A percentile compares a stretch with the other conserved stretches of the same genome.
These are phyloP conservation scores for Zygoascus tannicola DNA, from an alignment of 805 yeast genomes.

Conservation along the genomic window DNA sequence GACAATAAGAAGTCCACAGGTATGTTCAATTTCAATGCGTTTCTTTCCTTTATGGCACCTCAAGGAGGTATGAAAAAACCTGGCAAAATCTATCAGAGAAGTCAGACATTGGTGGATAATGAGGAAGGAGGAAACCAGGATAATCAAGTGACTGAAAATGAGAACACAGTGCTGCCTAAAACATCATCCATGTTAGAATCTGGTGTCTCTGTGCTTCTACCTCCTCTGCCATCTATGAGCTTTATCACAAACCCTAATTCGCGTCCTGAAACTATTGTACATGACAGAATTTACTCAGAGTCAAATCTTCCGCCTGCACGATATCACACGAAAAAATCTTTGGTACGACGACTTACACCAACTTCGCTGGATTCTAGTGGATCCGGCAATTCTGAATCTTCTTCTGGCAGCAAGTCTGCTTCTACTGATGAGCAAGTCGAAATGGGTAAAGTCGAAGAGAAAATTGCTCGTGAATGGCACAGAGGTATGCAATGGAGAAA, in stretches of 20 bases:
- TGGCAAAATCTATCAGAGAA: constrained; percentile 21
- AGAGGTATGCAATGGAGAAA: constrained; percentile 80
- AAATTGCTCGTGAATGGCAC: constrained; percentile 85
- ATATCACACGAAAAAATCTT: constrained; percentile 13
- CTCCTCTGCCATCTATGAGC: constrained; percentile 66
- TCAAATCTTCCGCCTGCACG: constrained; percentile 54
- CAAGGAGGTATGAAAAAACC: constrained; percentile 21
- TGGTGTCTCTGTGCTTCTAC: constrained; percentile 65
- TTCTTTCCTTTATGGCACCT: constrained; percentile 25
- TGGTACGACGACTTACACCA: neutral
- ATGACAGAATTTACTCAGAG: constrained; percentile 67
- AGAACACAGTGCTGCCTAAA: constrained; percentile 31
- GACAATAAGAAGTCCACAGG: neutral
- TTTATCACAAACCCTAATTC: constrained; percentile 59
- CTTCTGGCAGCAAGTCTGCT: neutral
- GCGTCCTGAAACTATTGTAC: constrained; percentile 62
- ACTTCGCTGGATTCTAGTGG: neutral
- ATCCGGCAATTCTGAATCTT: neutral
- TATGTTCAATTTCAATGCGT: constrained; percentile 10
- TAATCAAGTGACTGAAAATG: constrained; percentile 7
- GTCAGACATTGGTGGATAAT: constrained; percentile 17
- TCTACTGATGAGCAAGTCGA: constrained; percentile 20
- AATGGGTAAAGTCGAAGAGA: constrained; percentile 49
- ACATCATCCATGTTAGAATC: constrained; percentile 70
- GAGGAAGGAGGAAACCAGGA: constrained; percentile 15